phyloP scores from a whole-genome alignment of 1,284 basidiomycete genomes.

The Tilletia walkeri region DNA sequence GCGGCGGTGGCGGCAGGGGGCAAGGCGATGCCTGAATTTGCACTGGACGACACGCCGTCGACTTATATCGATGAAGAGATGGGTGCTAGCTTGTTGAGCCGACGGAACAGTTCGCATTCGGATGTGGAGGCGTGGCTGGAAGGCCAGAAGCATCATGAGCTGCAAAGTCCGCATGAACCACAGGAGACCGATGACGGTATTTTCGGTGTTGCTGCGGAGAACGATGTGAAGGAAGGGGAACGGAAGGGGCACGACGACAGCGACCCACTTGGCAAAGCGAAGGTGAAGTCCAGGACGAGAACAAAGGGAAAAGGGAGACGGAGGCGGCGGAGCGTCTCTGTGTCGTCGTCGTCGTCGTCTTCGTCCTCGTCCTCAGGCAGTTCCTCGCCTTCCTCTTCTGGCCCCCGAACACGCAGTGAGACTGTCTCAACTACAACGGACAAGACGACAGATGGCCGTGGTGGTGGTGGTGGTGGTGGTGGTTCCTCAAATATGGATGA shows the following conservation, averaged over 20 bases:
- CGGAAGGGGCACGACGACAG: neutral
- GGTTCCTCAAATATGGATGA: too few relatives aligned
- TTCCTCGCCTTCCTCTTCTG: too few relatives aligned
- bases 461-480: neutral
- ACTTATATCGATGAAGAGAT: too few relatives aligned
- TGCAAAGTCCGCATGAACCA: neutral
- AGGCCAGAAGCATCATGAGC: neutral
- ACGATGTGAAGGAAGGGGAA: neutral
- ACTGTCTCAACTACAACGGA: neutral
- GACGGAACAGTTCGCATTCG: neutral
- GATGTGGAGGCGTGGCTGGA: constrained; percentile 12
- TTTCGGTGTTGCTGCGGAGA: neutral
- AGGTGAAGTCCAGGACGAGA: neutral
- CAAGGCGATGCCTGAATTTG: neutral
- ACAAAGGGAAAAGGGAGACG: neutral
- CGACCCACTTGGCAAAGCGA: neutral
- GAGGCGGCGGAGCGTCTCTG: too few relatives aligned
- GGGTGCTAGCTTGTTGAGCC: neutral
- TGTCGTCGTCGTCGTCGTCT: too few relatives aligned
- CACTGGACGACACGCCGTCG: too few relatives aligned
- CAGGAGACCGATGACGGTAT: too few relatives aligned
- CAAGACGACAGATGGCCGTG: neutral
- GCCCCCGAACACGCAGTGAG: neutral
- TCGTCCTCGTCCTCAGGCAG: too few relatives aligned
- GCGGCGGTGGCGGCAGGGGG: neutral